A percentile compares a stretch with the other conserved stretches of the same genome.
Conservation (phyloP, 805 yeast genomes). For the Candida hungchunana region DNA sequence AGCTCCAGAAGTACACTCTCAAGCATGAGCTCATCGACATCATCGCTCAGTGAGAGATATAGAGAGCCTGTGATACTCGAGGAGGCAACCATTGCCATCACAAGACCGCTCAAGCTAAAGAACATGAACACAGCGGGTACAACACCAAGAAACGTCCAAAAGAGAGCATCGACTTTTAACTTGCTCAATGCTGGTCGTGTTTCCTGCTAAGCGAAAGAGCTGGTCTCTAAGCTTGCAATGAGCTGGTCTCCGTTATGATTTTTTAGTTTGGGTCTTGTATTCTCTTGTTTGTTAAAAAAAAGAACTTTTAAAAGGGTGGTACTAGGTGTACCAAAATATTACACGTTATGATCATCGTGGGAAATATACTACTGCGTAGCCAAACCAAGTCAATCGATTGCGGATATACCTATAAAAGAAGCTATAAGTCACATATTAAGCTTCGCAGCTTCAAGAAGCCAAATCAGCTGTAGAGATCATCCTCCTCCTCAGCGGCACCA, state of each 20-base stretch:
- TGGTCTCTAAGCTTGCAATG: no score
- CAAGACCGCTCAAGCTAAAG: slow-evolving; percentile 22
- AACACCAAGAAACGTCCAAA: slow-evolving; percentile 8
- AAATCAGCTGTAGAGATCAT: slow-evolving; percentile 48
- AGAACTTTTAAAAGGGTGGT: no score
- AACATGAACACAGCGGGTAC: slow-evolving; percentile 16
- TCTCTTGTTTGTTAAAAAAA: no score
- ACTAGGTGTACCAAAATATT: no score
- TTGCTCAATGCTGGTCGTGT: slow-evolving; percentile 9
- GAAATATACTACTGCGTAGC: no score
- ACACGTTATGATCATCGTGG: no score
- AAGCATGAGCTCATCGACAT: slow-evolving; percentile 19
- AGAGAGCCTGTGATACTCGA: slow-evolving; percentile 8
- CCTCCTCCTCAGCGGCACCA: slow-evolving; percentile 58
- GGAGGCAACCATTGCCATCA: slow-evolving; percentile 10
- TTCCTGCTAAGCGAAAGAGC: no score
- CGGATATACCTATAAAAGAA: no score
- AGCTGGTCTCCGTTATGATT: no score
- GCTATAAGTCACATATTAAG: neutral
- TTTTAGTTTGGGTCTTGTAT: no score
- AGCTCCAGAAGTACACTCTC: slow-evolving; percentile 36
- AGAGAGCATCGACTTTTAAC: slow-evolving; percentile 9
- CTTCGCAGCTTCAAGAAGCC: neutral
- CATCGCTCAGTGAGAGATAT: slow-evolving; percentile 16
- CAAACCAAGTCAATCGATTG: no score